phyloP scores from a whole-genome alignment of 148 eudicot genomes.

The Rhododendron ferrugineum region DNA sequence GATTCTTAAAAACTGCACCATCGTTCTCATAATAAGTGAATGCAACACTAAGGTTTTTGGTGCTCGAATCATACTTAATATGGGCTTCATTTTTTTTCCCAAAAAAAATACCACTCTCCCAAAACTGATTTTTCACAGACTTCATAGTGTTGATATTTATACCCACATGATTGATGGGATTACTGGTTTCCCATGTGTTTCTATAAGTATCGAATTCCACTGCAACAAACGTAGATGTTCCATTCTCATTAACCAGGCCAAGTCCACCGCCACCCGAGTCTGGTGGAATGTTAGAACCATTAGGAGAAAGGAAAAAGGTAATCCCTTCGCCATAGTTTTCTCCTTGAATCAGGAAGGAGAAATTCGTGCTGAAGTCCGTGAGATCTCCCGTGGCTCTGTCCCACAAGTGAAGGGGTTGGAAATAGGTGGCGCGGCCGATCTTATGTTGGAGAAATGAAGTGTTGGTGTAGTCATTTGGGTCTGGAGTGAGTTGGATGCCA shows the following conservation, averaged over 20 bases:
- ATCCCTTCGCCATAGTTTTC: background rate
- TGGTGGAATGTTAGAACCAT: background rate
- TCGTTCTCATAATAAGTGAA: background rate
- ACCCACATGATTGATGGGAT: background rate
- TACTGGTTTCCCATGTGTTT: background rate
- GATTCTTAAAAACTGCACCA: background rate
- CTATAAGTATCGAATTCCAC: background rate
- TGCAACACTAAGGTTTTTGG: background rate
- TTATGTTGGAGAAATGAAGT: background rate
- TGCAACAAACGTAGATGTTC: background rate
- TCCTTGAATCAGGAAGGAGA: background rate
- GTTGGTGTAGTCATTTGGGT: background rate
- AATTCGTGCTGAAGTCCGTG: conserved; percentile 11
- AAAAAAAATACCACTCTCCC: background rate
- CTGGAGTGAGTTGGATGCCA: conserved; percentile 13
- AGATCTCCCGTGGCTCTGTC: background rate
- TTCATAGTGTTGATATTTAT: background rate
- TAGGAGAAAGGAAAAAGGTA: background rate
- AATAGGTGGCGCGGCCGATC: conserved; percentile 7
- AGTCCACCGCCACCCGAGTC: conserved; percentile 6
- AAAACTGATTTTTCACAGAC: background rate
- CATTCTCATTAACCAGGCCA: background rate
- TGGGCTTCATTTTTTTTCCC: background rate
- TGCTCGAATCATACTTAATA: background rate
- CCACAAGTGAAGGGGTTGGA: conserved; percentile 9